Evolutionary conservation across 2,329 filamentous ascomycete genomes (phyloP), one percentile per base, ranked within the genome.

Genomic region (Colletotrichum sp.): DNA sequence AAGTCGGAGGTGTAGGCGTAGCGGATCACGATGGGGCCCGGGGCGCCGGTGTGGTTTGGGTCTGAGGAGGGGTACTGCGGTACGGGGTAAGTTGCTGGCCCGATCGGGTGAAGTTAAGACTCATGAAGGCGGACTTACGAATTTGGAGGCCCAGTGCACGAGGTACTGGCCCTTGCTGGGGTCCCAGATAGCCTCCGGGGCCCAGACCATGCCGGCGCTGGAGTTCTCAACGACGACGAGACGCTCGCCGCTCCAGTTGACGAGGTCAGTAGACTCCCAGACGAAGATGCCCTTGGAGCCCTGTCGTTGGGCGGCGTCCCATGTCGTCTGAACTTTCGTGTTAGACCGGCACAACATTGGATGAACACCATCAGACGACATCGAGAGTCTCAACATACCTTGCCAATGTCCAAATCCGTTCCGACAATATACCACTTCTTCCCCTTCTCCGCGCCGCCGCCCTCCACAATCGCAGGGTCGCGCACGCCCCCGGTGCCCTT

Each of bases 181-280:
- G 2, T 76, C 73, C 73, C 73, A 76, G 57, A 73, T 73, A 13
- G 73, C 73, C 9, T 73, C 73, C 0, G 90, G 90, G 1, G 90
- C 90, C 90, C 90, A 92, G 0, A 90, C 89, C 90, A 91, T 91
- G 5, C 90, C 90, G 1, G 89, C 90, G 5, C 85, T 88, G n/a
- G 81, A 81, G 72, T 90, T 86, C 78, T 91, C 89, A 13, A 91
- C 89, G 0, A 80, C 82, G 1, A 89, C 85, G 3, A 91, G 83
- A 7, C 88, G 82, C 79, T 90, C 89, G 15, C 82, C 82, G 13
- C 79, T 83, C 87, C 89, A 91, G 75, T 86, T 88, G 8, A 89
- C 80, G 6, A 91, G 81, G 69, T 91, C 88, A 0, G 85, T 88
- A 77, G 85, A 88, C 78, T 91, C 89, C 89, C 90, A 91, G 13